Evolutionary conservation across 306 rosid species (phyloP).

Genomic region (Cicer cuneatum): DNA sequence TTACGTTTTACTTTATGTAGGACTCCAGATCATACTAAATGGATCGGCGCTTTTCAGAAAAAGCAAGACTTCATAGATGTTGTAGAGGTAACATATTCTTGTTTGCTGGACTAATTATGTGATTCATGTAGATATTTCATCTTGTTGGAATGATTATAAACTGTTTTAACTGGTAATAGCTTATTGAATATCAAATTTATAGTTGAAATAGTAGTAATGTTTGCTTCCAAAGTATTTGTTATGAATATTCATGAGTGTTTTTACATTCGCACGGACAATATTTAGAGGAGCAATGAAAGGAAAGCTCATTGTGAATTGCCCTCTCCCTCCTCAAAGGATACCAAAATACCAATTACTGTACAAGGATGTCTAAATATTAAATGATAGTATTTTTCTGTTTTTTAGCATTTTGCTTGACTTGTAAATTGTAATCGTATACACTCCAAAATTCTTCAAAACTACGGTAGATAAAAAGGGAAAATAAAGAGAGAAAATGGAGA

Average conservation of each 20-base stretch:
- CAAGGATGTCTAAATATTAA: conserved; percentile 63
- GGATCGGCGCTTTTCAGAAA: conserved; percentile 61
- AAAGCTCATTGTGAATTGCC: conserved; percentile 80
- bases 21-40: conserved; percentile 66
- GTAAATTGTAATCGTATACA: too few species aligned
- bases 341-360: conserved; percentile 76
- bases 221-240: neutral
- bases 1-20: conserved; percentile 37
- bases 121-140: conserved; percentile 15
- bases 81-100: conserved; percentile 54
- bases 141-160: conserved; percentile 12
- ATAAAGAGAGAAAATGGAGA: too few species aligned
- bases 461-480: too few species aligned
- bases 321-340: conserved; percentile 67
- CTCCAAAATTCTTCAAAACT: too few species aligned
- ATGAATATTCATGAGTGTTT: conserved; percentile 32
- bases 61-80: conserved; percentile 64
- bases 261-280: conserved; percentile 60
- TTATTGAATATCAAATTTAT: neutral
- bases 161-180: conserved; percentile 7
- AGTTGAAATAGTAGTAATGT: conserved; percentile 33
- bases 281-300: conserved; percentile 92
- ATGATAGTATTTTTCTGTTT: too few species aligned
- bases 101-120: conserved; percentile 31
- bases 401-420: too few species aligned